A percentile compares a stretch with the other conserved stretches of the same genome.
phyloP scores from a whole-genome alignment of 345 rosid genomes.

The Streptanthus diversifolius region DNA sequence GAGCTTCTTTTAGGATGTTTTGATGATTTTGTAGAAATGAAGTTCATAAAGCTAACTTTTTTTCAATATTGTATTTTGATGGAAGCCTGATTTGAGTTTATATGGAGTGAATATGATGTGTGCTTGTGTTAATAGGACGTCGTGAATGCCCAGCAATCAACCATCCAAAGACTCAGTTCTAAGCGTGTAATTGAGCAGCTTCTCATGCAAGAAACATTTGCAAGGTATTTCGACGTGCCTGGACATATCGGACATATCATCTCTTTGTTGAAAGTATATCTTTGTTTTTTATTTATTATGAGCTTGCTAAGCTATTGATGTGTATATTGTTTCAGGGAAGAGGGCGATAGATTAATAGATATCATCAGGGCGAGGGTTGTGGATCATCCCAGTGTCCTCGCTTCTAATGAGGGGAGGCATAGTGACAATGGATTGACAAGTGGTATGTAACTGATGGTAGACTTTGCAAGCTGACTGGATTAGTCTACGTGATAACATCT shows the following conservation, averaged over 20 bases:
- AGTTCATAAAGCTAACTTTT: not conserved
- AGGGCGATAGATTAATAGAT: constrained; percentile 55
- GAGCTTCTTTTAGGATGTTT: not conserved
- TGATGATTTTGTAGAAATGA: constrained; percentile 1
- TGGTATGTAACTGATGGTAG: constrained; percentile 40
- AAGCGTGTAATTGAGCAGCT: constrained; percentile 73
- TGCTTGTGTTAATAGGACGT: constrained; percentile 29
- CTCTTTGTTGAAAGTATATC: not conserved
- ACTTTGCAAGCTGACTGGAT: constrained; percentile 8
- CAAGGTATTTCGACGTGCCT: constrained; percentile 52
- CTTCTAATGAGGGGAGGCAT: constrained; percentile 30
- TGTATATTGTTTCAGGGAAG: constrained; percentile 64
- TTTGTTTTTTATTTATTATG: not conserved
- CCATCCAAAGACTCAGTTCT: constrained; percentile 25
- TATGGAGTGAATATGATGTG: constrained; percentile 15
- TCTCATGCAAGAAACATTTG: constrained; percentile 72
- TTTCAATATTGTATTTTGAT: not conserved
- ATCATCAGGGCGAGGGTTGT: constrained; percentile 75
- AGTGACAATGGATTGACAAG: constrained; percentile 29
- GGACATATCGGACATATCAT: not conserved
- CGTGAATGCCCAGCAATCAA: constrained; percentile 32
- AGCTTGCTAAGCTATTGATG: constrained; percentile 15
- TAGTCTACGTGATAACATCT: constrained; percentile 21
- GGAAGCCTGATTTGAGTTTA: constrained; percentile 15
- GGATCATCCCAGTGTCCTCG: constrained; percentile 32